These are phyloP conservation scores for Fusarium verticillioides DNA, from an alignment of 2,329 filamentous ascomycete genomes.

Conservation along the genomic window DNA sequence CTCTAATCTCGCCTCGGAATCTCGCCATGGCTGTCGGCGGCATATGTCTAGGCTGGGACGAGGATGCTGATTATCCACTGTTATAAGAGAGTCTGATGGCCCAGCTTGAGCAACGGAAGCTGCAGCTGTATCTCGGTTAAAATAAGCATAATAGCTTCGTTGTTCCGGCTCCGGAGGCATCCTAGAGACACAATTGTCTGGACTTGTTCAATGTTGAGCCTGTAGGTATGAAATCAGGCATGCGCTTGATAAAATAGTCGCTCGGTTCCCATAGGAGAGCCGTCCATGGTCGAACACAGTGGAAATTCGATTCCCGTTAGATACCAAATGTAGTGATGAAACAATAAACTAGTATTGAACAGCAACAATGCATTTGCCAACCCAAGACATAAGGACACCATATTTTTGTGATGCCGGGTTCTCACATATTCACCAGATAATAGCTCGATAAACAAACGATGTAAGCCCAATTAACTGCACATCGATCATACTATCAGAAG, in stretches of 20 bases:
- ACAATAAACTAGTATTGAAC: neutral
- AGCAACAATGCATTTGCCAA: neutral
- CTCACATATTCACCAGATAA: neutral
- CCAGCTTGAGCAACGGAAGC: neutral
- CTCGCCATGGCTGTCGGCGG: neutral
- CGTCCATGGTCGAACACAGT: neutral
- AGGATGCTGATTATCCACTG: neutral
- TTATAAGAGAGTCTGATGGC: accelerated
- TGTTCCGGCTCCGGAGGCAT: neutral
- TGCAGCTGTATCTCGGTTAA: neutral
- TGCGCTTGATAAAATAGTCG: neutral
- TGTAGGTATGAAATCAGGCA: neutral
- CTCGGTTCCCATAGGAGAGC: neutral
- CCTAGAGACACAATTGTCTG: neutral
- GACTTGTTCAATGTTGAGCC: neutral
- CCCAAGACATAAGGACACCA: neutral
- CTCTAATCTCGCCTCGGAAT: neutral
- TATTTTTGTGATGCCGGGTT: accelerated
- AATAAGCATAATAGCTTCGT: neutral
- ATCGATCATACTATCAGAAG: neutral
- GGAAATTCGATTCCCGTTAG: neutral
- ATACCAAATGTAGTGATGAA: too few species aligned
- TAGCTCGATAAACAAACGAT: neutral
- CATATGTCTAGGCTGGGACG: neutral
- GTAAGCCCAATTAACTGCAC: neutral